Conservation (phyloP, 1,284 basidiomycete species). For the Microbotryum scabiosae region DNA sequence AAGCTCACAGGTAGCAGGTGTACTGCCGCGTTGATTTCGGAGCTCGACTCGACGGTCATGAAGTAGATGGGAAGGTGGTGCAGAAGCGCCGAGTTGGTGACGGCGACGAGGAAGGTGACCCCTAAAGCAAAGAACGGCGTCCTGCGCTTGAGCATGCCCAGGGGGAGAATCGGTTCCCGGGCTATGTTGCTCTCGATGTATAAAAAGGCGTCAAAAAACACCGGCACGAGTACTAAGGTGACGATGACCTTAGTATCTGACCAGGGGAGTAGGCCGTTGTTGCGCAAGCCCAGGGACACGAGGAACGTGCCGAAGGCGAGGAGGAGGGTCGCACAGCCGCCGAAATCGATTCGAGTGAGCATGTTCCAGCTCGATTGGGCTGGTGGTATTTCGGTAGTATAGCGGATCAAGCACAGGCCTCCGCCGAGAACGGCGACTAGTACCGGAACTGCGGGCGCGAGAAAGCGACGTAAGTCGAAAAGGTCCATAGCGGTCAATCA, state of each 20-base stretch:
- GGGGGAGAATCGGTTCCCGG: conserved; percentile 48
- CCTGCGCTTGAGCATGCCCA: conserved; percentile 3
- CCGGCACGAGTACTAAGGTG: conserved; percentile 47
- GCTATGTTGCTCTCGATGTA: conserved; percentile 56
- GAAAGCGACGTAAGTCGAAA: not conserved
- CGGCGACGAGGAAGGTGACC: too few species aligned
- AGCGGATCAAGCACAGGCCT: conserved; percentile 2
- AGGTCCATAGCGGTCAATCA: not conserved
- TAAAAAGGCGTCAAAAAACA: conserved; percentile 53
- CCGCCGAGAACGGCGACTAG: not conserved
- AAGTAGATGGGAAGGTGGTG: conserved; percentile 78
- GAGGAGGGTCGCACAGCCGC: conserved; percentile 5
- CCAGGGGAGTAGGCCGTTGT: conserved; percentile 43
- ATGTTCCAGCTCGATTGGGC: conserved; percentile 3
- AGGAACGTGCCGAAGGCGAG: conserved; percentile 4
- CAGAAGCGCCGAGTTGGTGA: conserved; percentile 2
- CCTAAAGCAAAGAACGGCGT: conserved; percentile 1
- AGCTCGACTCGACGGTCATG: conserved; percentile 56
- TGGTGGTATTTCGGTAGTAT: not conserved
- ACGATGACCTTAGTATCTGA: conserved; percentile 51
- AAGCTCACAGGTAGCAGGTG: conserved; percentile 66
- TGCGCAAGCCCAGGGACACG: conserved; percentile 1
- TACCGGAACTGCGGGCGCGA: conserved; percentile 7
- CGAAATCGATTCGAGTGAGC: conserved; percentile 14
- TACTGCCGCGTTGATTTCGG: conserved; percentile 46